Base-by-base conservation (phyloP, 345 rosid genomes). In the Euphorbia tirucalli region DNA sequence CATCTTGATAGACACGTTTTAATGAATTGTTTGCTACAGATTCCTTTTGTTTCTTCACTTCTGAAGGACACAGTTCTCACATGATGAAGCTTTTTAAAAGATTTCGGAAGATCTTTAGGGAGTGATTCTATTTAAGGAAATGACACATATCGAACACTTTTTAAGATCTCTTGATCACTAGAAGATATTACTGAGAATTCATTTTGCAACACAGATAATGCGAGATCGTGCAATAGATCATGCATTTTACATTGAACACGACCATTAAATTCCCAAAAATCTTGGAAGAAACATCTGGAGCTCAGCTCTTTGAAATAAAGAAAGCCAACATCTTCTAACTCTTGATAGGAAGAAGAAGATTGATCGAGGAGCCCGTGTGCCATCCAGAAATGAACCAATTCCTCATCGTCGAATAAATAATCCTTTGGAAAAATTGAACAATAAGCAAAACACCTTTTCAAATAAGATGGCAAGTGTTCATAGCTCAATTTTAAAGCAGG, bases 191-290 rank as follows among this genome's bases (percentile, higher is more conserved):
- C 32, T 0, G 10, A 48, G 3, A 49, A 57, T 18, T 82, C 82
- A 28, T 27, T 57, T 64, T 55, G 48, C 2, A 73, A 30, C 21
- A 78, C 71, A 1, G 16, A 49, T 31, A 48, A 41, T 13, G 60
- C 74, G 10, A 71, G 74, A 21, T 71, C 68, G 8, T 63, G 75
- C 52, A 64, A 5, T 37, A 63, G 24, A 63, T 72, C 75, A 64
- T 73, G 71, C 58, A 73, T 73, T 73, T 73, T 73, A 32, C 48
- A 52, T 9, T 3, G 1, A 10, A n/a, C 32, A 15, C 0, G 19
- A 1, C 30, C 25, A 13, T 0, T n/a, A 10, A 1, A 14, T n/a
- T 66, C 21, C 21, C n/a, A 19, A 14, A 39, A 5, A 31, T 44
- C 58, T 57, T 66, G 60, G 25, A 73, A 56, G 21, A 56, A 25